These are phyloP conservation scores for Backusella psychrophila DNA, from an alignment of 192 early-diverging fungal genomes.

Conservation along the genomic window DNA sequence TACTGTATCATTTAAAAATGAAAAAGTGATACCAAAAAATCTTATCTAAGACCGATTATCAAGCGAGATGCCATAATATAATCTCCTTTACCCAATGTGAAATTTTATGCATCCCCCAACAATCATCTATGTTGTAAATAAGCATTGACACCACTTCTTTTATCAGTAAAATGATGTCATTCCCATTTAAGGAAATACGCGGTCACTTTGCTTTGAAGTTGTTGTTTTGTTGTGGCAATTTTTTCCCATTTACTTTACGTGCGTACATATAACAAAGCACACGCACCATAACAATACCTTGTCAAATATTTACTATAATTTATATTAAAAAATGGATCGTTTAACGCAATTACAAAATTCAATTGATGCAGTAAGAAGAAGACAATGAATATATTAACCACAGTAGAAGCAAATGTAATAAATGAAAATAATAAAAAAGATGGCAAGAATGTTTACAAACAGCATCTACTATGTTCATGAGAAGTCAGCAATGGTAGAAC, in stretches of 20 bases:
- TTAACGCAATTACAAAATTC: conserved; percentile 55
- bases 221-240: background rate
- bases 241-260: background rate
- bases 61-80: too few species aligned
- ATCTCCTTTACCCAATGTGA: too few species aligned
- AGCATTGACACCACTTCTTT: background rate
- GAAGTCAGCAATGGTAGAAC: conserved; percentile 35
- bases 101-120: too few species aligned
- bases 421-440: conserved; percentile 17
- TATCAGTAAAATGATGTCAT: background rate
- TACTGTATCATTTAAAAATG: too few species aligned
- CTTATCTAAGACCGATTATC: background rate
- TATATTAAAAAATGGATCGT: conserved; percentile 41
- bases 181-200: background rate
- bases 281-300: background rate
- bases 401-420: background rate
- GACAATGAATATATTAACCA: background rate
- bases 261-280: background rate
- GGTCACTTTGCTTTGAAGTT: background rate
- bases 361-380: conserved; percentile 40
- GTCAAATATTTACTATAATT: background rate
- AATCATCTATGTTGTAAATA: background rate
- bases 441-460: conserved; percentile 52
- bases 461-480: conserved; percentile 51
- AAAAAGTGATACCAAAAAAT: background rate